phyloP scores from a whole-genome alignment of 2,329 filamentous ascomycete species.

The Trichoderma koningiopsis region DNA sequence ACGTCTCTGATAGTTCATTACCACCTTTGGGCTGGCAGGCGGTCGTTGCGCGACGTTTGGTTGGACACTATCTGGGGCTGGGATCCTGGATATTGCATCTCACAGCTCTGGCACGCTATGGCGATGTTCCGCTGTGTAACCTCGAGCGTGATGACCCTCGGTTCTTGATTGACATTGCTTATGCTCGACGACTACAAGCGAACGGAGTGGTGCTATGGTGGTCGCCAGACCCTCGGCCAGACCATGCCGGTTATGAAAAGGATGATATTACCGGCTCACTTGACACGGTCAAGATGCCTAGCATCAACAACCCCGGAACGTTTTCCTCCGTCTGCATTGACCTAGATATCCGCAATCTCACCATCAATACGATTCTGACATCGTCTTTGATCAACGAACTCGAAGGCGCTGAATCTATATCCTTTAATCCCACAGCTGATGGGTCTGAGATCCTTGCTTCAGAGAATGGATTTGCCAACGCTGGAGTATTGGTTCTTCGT shows the following conservation, averaged over 20 bases:
- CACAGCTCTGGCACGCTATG: constrained; percentile 84
- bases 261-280: constrained; percentile 84
- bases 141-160: constrained; percentile 91
- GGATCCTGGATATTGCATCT: constrained; percentile 90
- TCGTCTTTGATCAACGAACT: constrained; percentile 96
- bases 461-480: constrained; percentile 90
- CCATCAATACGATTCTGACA: constrained; percentile 96
- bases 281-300: constrained; percentile 88
- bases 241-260: constrained; percentile 93
- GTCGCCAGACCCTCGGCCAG: constrained; percentile 82
- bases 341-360: constrained; percentile 87
- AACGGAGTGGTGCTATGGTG: constrained; percentile 97
- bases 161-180: constrained; percentile 94
- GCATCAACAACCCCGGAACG: constrained; percentile 88
- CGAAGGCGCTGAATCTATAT: constrained; percentile 83
- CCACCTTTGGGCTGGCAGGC: constrained; percentile 93
- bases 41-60: constrained; percentile 81
- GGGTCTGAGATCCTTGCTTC: constrained; percentile 65
- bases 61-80: constrained; percentile 89
- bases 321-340: constrained; percentile 98
- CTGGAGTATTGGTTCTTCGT: constrained; percentile 83
- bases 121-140: constrained; percentile 93
- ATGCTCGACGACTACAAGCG: constrained; percentile 83
- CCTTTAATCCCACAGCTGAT: constrained; percentile 65
- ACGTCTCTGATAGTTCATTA: constrained; percentile 80